These are phyloP conservation scores for Panicum virgatum DNA, from an alignment of 202 grass and related monocot species.

Conservation along the genomic window DNA sequence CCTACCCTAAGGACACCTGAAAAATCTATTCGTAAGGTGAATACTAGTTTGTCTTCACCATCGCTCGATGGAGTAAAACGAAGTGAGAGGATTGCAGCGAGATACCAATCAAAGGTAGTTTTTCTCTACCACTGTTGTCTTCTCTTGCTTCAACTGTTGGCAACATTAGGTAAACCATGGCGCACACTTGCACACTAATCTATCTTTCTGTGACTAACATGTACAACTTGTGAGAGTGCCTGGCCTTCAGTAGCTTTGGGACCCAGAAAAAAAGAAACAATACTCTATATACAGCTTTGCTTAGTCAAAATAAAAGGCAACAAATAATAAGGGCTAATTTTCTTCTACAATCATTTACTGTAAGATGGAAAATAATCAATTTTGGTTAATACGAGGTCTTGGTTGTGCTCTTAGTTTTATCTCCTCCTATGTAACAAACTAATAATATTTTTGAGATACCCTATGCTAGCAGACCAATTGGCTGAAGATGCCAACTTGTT, in stretches of 20 bases:
- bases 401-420: neutral
- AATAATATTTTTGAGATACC: neutral
- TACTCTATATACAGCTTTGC: neutral
- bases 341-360: neutral
- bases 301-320: neutral
- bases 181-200: neutral
- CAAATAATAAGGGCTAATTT: neutral
- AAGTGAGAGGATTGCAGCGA: slow-evolving; percentile 36
- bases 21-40: slow-evolving; percentile 28
- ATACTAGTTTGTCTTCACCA: slow-evolving; percentile 13
- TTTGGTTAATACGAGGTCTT: neutral
- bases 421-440: neutral
- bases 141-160: neutral
- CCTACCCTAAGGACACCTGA: slow-evolving; percentile 19
- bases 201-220: neutral
- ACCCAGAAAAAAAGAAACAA: neutral
- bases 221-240: neutral
- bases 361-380: neutral
- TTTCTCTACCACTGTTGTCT: neutral
- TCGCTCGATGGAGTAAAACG: slow-evolving; percentile 27
- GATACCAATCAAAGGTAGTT: slow-evolving; percentile 59
- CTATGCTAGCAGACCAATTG: neutral
- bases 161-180: slow-evolving; percentile 2
- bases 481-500: neutral
- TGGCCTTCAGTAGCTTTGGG: neutral